phyloP scores from a whole-genome alignment of 176 grass and related monocot species.

The Bothriochloa decipiens region DNA sequence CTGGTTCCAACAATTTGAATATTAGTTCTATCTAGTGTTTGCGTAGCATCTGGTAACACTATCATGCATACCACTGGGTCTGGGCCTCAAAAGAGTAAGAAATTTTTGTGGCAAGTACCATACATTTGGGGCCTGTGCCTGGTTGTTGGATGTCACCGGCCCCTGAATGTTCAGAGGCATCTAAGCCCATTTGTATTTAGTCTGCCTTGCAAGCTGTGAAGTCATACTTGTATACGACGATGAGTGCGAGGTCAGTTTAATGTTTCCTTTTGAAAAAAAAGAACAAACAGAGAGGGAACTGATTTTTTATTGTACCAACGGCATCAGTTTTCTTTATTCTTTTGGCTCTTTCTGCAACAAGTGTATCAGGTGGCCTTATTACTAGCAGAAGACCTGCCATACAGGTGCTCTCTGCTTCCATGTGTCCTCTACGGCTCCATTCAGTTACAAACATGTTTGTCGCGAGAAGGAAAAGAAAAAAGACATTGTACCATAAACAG shows the following conservation, averaged over 20 bases:
- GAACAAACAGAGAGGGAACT: not conserved
- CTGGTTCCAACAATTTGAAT: not conserved
- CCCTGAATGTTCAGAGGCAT: not conserved
- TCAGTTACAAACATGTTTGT: too few relatives aligned
- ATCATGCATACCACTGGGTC: not conserved
- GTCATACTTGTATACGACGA: not conserved
- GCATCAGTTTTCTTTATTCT: not conserved
- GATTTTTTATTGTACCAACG: not conserved
- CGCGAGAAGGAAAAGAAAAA: too few relatives aligned
- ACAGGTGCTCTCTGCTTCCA: not conserved
- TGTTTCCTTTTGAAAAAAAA: not conserved
- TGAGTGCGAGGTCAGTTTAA: not conserved
- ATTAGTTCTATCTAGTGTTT: not conserved
- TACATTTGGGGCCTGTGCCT: conserved; percentile 20
- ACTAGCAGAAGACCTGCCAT: not conserved
- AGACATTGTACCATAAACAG: too few relatives aligned
- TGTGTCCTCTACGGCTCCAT: not conserved
- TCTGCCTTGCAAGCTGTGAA: not conserved
- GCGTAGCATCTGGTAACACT: not conserved
- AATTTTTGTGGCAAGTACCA: not conserved
- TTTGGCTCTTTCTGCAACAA: not conserved
- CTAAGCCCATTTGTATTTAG: not conserved
- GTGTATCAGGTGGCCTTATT: not conserved
- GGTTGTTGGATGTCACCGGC: conserved; percentile 33
- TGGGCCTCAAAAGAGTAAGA: not conserved